Base-by-base conservation (phyloP, 148 eudicot species). In the Polygonum aviculare region DNA sequence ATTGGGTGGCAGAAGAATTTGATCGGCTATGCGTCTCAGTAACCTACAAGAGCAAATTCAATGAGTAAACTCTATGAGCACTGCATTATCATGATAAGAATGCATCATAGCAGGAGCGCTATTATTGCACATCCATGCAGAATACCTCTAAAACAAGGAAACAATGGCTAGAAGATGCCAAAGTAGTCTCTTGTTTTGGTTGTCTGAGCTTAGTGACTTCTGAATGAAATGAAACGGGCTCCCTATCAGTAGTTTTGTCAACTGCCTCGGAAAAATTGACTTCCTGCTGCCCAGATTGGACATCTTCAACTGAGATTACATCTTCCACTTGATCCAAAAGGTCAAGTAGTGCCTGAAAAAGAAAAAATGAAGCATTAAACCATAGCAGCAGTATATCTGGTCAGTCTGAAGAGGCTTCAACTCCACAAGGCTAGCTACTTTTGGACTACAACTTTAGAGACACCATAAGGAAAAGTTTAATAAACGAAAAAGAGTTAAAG, bases 241-340 rank as follows among this genome's bases (percentile, higher is more conserved):
- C 79, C 51, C 77, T 82, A 71, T 69, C 82, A 74, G 59, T 78
- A 52, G 54, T 51, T 78, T 73, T 62, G 63, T 67, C 77, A 74
- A 80, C 77, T 81, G 18, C 79, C 72, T 57, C 14, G 60, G 86
- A 72, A 52, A 79, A 52, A 55, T 57, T 47, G 21, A 57, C 36
- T 31, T 65, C 73, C 16, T 55, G 36, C 51, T 80, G 86, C 71
- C 40, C 79, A 72, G 76, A 74, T 35, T 65, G 77, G 70, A 81
- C 50, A 72, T 80, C 87, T 69, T 92, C 94, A 73, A 81, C 84
- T 39, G 94, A 83, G 69, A 92, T 83, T 36, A 80, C 98, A 87
- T 82, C 88, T 76, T 89, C 92, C 69, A 92, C 98, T 84, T 92
- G 90, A 84, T 95, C 97, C 78, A 95, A 80, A 75, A 95, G 94